phyloP scores from a whole-genome alignment of 495 filamentous ascomycete genomes.

The Lichina pygmaea region DNA sequence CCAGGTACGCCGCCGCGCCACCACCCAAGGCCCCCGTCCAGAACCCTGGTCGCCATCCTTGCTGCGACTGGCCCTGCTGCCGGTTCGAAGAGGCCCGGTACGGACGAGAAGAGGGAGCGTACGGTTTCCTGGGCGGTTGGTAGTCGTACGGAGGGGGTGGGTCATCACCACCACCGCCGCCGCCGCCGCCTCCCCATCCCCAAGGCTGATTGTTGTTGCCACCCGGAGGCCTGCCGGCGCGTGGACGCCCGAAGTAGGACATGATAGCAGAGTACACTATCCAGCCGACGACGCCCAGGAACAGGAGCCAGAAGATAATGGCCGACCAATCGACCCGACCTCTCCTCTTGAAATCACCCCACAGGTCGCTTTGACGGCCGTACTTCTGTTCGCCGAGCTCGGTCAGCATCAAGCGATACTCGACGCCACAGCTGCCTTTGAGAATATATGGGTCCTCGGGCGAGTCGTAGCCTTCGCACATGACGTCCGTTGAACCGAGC shows the following conservation, averaged over 20 bases:
- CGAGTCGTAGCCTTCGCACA: constrained; percentile 66
- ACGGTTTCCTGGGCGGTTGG: not conserved
- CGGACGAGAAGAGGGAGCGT: not conserved
- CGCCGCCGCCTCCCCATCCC: constrained; percentile 20
- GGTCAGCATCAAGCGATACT: constrained; percentile 65
- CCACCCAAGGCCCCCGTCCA: constrained; percentile 56
- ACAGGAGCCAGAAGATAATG: constrained; percentile 12
- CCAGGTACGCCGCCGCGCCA: constrained; percentile 40
- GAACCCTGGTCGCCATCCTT: constrained; percentile 64
- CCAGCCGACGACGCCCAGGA: constrained; percentile 18
- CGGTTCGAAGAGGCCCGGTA: not conserved
- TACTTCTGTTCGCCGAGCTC: constrained; percentile 51
- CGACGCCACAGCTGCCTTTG: constrained; percentile 76
- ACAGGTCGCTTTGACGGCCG: constrained; percentile 2
- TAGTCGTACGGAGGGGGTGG: constrained; percentile 3
- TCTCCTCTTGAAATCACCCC: constrained; percentile 4
- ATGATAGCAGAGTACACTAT: constrained; percentile 22
- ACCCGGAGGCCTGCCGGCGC: constrained; percentile 9
- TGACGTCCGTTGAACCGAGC: constrained; percentile 68
- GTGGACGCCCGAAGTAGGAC: constrained; percentile 2
- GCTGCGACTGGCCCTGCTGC: constrained; percentile 1
- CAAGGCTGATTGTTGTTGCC: constrained; percentile 7
- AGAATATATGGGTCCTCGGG: constrained; percentile 60
- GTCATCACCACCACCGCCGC: constrained; percentile 8
- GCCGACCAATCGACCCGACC: constrained; percentile 6